Percentiles rank a stretch among this genome's conserved stretches.
phyloP scores from a whole-genome alignment of 257 asterid genomes.

The Eucommia ulmoides region DNA sequence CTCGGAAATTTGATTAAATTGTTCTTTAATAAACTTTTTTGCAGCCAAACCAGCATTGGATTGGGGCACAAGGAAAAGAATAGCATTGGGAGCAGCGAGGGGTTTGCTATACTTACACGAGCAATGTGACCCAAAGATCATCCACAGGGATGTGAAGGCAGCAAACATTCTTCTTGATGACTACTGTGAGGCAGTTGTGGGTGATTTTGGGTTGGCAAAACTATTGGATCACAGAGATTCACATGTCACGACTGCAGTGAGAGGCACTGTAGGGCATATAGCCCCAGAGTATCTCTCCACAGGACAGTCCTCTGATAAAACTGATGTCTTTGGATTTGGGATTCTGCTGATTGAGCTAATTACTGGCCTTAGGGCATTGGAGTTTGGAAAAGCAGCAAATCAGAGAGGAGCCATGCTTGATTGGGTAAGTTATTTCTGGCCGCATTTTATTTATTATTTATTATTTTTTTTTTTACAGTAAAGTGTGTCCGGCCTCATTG shows the following conservation, averaged over 20 bases:
- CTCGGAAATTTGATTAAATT: no score
- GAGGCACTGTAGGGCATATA: constrained; percentile 96
- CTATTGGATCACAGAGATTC: constrained; percentile 84
- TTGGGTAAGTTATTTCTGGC: no score
- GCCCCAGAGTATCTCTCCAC: constrained; percentile 94
- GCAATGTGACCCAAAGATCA: no score
- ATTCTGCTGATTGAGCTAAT: constrained; percentile 77
- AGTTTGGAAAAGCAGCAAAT: constrained; percentile 77
- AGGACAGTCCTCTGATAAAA: constrained; percentile 95
- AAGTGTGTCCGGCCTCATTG: no score
- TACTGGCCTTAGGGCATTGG: constrained; percentile 94
- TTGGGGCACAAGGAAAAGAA: constrained; percentile 77
- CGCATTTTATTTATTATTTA: no score
- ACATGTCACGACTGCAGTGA: constrained; percentile 91
- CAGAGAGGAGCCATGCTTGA: constrained; percentile 96
- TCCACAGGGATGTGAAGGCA: constrained; percentile 96
- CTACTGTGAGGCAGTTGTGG: no score
- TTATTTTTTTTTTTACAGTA: no score
- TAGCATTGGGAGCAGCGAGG: constrained; percentile 87
- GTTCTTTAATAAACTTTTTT: background rate
- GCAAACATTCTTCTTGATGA: no score
- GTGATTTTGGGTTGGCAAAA: constrained; percentile 93
- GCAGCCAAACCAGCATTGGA: constrained; percentile 77
- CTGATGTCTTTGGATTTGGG: constrained; percentile 93
- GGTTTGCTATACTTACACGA: constrained; percentile 89